phyloP scores from a whole-genome alignment of 1,284 basidiomycete genomes.

The Microbotryomycetes sp. region DNA sequence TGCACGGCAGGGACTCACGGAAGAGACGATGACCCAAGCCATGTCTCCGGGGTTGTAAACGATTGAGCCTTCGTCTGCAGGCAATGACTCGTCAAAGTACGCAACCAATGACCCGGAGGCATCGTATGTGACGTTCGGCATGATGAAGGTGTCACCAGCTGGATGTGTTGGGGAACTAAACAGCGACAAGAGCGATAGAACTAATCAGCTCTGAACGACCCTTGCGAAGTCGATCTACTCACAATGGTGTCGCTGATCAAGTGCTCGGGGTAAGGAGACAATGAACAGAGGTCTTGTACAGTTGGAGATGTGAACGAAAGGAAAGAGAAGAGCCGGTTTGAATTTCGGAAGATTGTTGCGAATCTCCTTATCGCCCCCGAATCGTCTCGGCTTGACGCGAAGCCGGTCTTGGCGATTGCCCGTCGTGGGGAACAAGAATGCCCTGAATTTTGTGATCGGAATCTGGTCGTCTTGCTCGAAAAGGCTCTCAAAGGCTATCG shows the following conservation, averaged over 20 bases:
- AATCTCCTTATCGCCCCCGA: background rate
- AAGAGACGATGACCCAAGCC: constrained; percentile 44
- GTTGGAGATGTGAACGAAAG: background rate
- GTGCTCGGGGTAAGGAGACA: too few relatives aligned
- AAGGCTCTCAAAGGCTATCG: too few relatives aligned
- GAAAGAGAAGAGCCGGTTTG: background rate
- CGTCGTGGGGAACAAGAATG: too few relatives aligned
- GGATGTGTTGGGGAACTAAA: too few relatives aligned
- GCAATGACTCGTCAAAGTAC: constrained; percentile 1
- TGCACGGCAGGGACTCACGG: constrained; percentile 44
- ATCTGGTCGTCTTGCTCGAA: too few relatives aligned
- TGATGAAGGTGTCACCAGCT: background rate
- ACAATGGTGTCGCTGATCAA: too few relatives aligned
- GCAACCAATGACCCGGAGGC: constrained; percentile 15
- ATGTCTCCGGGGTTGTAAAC: constrained; percentile 52
- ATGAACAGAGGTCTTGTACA: background rate
- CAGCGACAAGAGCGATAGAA: too few relatives aligned
- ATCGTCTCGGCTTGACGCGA: background rate
- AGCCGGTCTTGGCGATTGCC: too few relatives aligned
- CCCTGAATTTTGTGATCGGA: too few relatives aligned
- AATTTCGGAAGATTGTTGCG: background rate
- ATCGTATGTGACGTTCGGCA: constrained; percentile 26
- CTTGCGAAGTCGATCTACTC: too few relatives aligned
- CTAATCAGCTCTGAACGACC: too few relatives aligned
- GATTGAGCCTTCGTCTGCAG: constrained; percentile 1